Base-by-base conservation (phyloP, 2,329 filamentous ascomycete species). In the Hypoxylon rubiginosum region DNA sequence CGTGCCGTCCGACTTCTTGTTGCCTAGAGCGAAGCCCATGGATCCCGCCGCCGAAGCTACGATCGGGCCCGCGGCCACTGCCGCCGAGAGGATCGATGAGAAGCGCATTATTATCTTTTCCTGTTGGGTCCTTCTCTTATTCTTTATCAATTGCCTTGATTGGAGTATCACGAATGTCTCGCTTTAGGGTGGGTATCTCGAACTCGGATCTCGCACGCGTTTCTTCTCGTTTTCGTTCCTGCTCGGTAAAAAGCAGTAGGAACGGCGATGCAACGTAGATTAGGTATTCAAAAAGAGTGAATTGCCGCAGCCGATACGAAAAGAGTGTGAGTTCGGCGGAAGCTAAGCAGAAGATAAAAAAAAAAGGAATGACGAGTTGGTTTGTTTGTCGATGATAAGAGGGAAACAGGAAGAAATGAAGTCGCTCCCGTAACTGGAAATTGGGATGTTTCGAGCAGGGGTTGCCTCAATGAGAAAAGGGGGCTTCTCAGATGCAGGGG, bases 21-120 rank as follows among this genome's bases (percentile, higher is more conserved):
- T 86, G 65, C 90, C 90, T 11, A 92, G 82, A 13, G 90, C 84
- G 74, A 91, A 91, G 55, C 90, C 90, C 65, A 91, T 72, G 15
- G 73, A 76, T 8, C 79, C 80, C 74, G 72, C 76, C n/a, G 78
- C 77, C 17, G 82, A 79, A 4, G 83, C 77, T 3, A 85, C 79
- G 28, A 71, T 56, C 1, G 75, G 71, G 36, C 69, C 68, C 34
- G 66, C 32, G 7, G 66, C 71, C 46, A 66, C 49, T 0, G 69
- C 49, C 50, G 69, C 64, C 4, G 68, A 48, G 48, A 79, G 73
- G 28, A 80, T 75, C 15, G 76, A 77, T 49, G 71, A 82, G 74
- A 80, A 82, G 4, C 80, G 79, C 36, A 82, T 79, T 9, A 75
- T 78, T 39, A n/a, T 57, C n/a, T 39, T 55, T 41, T 19, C 58